Base-by-base conservation (phyloP, 2,329 filamentous ascomycete genomes). In the Ilyonectria mors-panacis region DNA sequence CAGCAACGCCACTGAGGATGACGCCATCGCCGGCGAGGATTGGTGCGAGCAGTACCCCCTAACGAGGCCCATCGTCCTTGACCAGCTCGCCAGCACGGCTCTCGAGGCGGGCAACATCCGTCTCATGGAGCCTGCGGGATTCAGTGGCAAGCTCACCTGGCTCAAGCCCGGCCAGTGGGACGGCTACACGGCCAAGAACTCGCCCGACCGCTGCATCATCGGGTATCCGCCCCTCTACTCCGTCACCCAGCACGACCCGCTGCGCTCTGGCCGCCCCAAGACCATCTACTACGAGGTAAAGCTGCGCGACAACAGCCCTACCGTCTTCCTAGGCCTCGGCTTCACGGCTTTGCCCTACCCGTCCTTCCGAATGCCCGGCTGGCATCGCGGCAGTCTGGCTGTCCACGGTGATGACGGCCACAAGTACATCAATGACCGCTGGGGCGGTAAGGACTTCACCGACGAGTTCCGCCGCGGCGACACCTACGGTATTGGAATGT, bases 331-430 rank as follows among this genome's bases (percentile, higher is more conserved):
- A 1, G 92, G 90, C 0, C 77, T 95, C 10, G 93, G 93, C 10
- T 94, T 90, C 78, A 82, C 87, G 0, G 93, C 92, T 1, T 87
- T 92, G 54, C 93, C 93, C 8, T 95, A 94, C 76, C 93, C 93
- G 7, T 85, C 87, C 0, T 95, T 94, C 83, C 87, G 93, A 8
- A 86, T 95, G 66, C 93, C 93, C 0, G 93, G 93, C 2, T 95
- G 93, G 93, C 92, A 96, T 77, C 87, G 93, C 37, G 93, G 88
- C 19, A 92, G 89, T 69, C 76, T 95, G 15, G 93, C 86, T 1
- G 89, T 95, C n/a, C 93, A 95, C 77, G 90, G 91, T 53, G 93
- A 95, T 78, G 93, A 95, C 78, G 93, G 93, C 0, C 87, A 91
- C 73, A 87, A 88, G 78, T 96, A 92, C 78, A 85, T 94, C 74